Evolutionary conservation across 768 basidiomycete genomes (phyloP).

Genomic region (Amanita inopinata): DNA sequence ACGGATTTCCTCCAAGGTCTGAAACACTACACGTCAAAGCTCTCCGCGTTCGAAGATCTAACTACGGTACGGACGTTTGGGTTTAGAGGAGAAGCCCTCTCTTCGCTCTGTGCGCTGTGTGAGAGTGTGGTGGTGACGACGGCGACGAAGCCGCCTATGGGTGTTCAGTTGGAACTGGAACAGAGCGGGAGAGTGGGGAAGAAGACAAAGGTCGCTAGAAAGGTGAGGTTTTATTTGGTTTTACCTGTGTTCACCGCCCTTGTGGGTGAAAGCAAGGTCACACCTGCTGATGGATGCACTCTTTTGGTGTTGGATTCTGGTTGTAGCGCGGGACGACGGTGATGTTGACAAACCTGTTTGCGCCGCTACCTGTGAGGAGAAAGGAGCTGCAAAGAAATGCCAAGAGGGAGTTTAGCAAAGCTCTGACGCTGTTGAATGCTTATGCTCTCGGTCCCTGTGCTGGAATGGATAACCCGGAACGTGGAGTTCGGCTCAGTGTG

Average conservation of each 20-base stretch:
- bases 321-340: slow-evolving; percentile 82
- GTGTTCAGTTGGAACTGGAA: slow-evolving; percentile 68
- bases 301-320: too few species aligned
- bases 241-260: too few species aligned
- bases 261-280: too few species aligned
- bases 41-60: slow-evolving; percentile 68
- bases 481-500: slow-evolving; percentile 64
- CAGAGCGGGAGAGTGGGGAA: slow-evolving; percentile 49
- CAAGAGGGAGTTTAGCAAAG: slow-evolving; percentile 86
- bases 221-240: slow-evolving; percentile 41
- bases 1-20: too few species aligned
- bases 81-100: slow-evolving; percentile 93
- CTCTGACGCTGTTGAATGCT: slow-evolving; percentile 69
- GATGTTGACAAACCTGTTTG: slow-evolving; percentile 60
- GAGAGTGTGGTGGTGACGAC: slow-evolving; percentile 66
- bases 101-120: slow-evolving; percentile 81
- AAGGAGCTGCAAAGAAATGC: slow-evolving; percentile 85
- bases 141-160: slow-evolving; percentile 71
- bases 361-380: slow-evolving; percentile 77
- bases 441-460: slow-evolving; percentile 89
- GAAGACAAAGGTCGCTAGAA: slow-evolving; percentile 59
- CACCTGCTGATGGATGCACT: too few species aligned
- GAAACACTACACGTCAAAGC: slow-evolving; percentile 92
- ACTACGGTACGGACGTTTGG: slow-evolving; percentile 74
- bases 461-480: slow-evolving; percentile 29